These are phyloP conservation scores for Amylostereum chailletii DNA, from an alignment of 1,284 basidiomycete species.

Conservation along the genomic window DNA sequence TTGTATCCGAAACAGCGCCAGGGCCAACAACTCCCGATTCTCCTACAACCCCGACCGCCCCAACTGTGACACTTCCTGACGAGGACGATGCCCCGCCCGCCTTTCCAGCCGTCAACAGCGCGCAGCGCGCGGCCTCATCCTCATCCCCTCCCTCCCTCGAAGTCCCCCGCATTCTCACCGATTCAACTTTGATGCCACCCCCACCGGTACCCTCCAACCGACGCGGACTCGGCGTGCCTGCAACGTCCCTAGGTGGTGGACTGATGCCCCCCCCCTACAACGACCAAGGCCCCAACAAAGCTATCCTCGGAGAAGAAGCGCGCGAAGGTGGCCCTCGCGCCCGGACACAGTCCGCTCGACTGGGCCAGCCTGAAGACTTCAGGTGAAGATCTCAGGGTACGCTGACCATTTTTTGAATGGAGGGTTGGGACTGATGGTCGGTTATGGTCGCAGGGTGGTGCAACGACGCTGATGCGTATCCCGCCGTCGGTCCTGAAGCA, in stretches of 20 bases:
- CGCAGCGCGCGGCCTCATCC: constrained; percentile 50
- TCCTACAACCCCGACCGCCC: not conserved
- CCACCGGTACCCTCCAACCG: constrained; percentile 45
- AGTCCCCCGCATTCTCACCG: constrained; percentile 38
- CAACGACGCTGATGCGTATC: constrained; percentile 62
- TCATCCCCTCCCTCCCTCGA: constrained; percentile 14
- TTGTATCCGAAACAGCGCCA: not conserved
- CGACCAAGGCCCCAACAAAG: constrained; percentile 45
- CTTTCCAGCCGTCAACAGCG: constrained; percentile 77
- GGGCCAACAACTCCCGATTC: not conserved
- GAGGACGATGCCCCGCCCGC: constrained; percentile 69
- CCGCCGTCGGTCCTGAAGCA: constrained; percentile 78
- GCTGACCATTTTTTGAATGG: constrained; percentile 16
- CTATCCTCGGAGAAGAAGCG: constrained; percentile 39
- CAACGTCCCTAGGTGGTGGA: constrained; percentile 17
- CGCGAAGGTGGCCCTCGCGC: constrained; percentile 82
- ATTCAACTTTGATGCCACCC: constrained; percentile 62
- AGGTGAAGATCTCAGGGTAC: constrained; percentile 69
- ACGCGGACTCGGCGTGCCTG: constrained; percentile 32
- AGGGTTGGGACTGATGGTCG: constrained; percentile 22
- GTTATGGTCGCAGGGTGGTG: constrained; percentile 26
- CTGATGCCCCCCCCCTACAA: constrained; percentile 41
- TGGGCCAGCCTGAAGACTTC: constrained; percentile 87
- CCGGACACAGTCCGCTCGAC: constrained; percentile 89
- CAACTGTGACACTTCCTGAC: constrained; percentile 22